Evolutionary conservation across 257 asterid genomes (phyloP).

Genomic region (Paulownia fortunei): DNA sequence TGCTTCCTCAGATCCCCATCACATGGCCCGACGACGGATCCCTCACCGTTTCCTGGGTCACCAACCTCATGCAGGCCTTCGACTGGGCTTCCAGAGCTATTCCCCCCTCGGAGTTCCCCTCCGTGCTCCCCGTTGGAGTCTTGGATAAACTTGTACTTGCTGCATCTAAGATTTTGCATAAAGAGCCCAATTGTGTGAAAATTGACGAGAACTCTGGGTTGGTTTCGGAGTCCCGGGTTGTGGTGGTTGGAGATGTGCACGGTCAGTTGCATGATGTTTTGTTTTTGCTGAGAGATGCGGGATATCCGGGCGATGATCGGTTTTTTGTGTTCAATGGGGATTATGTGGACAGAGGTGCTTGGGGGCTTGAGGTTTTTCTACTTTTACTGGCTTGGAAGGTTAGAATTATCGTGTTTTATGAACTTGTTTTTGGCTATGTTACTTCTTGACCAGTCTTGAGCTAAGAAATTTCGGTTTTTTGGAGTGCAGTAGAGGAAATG

Average conservation of each 20-base stretch:
- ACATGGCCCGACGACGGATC: conserved; percentile 73
- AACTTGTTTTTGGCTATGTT: not conserved
- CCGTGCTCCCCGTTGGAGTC: conserved; percentile 78
- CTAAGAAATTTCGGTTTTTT: not conserved
- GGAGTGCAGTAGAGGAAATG: conserved; percentile 7
- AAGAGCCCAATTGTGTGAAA: conserved; percentile 82
- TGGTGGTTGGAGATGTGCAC: conserved; percentile 95
- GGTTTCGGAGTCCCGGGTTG: conserved; percentile 56
- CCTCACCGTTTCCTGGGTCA: conserved; percentile 67
- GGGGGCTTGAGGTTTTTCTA: conserved; percentile 97
- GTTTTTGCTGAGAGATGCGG: conserved; percentile 73
- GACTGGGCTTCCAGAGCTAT: conserved; percentile 78
- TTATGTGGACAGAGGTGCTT: conserved; percentile 97
- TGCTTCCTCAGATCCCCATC: conserved; percentile 77
- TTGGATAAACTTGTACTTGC: conserved; percentile 75
- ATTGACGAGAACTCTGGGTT: conserved; percentile 60
- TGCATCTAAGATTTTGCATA: conserved; percentile 88
- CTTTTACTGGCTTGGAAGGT: conserved; percentile 96
- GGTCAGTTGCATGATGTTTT: conserved; percentile 95
- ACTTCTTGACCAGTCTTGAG: not conserved
- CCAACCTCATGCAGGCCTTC: conserved; percentile 68
- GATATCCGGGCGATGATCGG: conserved; percentile 77
- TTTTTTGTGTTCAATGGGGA: conserved; percentile 95
- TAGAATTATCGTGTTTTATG: conserved; percentile 4
- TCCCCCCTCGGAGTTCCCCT: conserved; percentile 65